These are phyloP conservation scores for Mycena capillaripes DNA, from an alignment of 768 basidiomycete genomes.

Conservation along the genomic window DNA sequence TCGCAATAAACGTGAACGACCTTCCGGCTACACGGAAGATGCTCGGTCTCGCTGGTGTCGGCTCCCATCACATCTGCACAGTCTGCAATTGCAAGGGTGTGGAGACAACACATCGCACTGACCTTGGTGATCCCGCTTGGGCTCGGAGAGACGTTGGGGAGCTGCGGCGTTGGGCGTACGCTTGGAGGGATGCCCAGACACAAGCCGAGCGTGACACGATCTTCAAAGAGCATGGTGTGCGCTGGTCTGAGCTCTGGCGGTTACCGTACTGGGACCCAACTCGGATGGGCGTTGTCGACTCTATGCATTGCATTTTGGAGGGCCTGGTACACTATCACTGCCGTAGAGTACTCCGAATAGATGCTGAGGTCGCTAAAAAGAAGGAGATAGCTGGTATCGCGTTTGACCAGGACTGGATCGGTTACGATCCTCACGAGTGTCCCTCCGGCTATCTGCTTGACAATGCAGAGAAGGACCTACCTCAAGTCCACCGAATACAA, in stretches of 20 bases:
- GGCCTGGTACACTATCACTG: slow-evolving; percentile 39
- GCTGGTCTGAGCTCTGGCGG: slow-evolving; percentile 44
- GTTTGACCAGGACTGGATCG: slow-evolving; percentile 30
- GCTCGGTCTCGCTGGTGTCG: slow-evolving; percentile 37
- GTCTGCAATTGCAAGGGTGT: slow-evolving; percentile 41
- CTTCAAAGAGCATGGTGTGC: slow-evolving; percentile 38
- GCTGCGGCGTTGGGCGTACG: slow-evolving; percentile 31
- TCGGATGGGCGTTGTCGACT: slow-evolving; percentile 43
- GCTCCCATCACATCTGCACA: slow-evolving; percentile 44
- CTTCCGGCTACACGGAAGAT: slow-evolving; percentile 44
- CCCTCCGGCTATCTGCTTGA: slow-evolving; percentile 16
- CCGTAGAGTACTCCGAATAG: slow-evolving; percentile 36
- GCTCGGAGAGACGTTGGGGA: slow-evolving; percentile 24
- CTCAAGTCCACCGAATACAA: slow-evolving; percentile 13
- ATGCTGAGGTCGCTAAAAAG: slow-evolving; percentile 28
- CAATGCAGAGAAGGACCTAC: slow-evolving; percentile 18
- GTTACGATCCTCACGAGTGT: slow-evolving; percentile 26
- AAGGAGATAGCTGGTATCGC: slow-evolving; percentile 22
- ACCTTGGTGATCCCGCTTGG: slow-evolving; percentile 32
- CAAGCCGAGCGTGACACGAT: slow-evolving; percentile 33
- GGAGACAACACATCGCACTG: slow-evolving; percentile 25
- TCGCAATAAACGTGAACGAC: slow-evolving; percentile 44
- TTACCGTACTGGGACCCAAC: slow-evolving; percentile 48
- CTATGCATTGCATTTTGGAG: slow-evolving; percentile 48
- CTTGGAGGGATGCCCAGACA: slow-evolving; percentile 24